Conservation (phyloP, 441 rosid species). For the Bruguiera hainesii region DNA sequence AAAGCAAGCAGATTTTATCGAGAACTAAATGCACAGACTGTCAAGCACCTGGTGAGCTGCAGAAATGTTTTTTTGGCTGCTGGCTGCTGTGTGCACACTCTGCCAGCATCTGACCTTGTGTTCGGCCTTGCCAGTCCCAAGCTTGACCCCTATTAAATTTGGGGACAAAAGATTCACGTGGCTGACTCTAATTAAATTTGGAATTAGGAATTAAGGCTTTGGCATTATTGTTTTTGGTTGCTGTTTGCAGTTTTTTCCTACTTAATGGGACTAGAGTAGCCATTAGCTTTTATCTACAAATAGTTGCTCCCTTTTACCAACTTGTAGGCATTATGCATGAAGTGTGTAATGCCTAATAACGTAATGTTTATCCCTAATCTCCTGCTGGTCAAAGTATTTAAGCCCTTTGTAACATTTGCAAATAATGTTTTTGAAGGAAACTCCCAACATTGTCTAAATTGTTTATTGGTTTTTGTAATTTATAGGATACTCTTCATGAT, state of each 20-base stretch:
- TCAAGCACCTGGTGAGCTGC: slow-evolving; percentile 78
- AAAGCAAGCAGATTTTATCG: slow-evolving; percentile 89
- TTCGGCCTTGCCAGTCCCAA: too few species aligned
- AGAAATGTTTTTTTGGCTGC: slow-evolving; percentile 4
- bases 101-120: too few species aligned
- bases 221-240: neutral
- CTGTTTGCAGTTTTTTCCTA: slow-evolving; percentile 2
- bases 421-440: neutral
- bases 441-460: too few species aligned
- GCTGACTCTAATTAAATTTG: too few species aligned
- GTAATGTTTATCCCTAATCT: too few species aligned
- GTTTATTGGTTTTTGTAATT: neutral
- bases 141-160: too few species aligned
- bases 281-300: neutral
- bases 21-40: slow-evolving; percentile 73
- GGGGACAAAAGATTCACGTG: too few species aligned
- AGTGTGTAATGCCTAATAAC: too few species aligned
- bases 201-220: too few species aligned
- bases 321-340: neutral
- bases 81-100: neutral
- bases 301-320: neutral
- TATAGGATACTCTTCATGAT: slow-evolving; percentile 83
- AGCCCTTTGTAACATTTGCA: neutral
- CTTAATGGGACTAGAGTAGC: slow-evolving; percentile 2
- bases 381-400: neutral